Evolutionary conservation across 768 basidiomycete genomes (phyloP).

Genomic region (Boletellus ananiceps): DNA sequence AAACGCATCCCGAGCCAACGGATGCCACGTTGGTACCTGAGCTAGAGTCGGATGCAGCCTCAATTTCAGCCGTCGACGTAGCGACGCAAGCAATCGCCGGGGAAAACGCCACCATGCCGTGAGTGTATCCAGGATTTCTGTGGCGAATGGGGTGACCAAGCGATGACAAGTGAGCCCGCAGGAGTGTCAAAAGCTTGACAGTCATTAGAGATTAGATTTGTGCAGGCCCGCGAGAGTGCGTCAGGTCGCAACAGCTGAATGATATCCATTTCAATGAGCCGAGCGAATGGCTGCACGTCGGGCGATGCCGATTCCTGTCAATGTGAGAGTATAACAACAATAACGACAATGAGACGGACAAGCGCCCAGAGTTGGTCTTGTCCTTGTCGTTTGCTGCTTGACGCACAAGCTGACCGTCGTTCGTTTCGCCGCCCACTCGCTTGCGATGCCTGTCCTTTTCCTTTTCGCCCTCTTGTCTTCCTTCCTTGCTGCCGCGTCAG

Average conservation of each 20-base stretch:
- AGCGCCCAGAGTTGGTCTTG: not conserved
- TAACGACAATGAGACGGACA: not conserved
- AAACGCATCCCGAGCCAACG: not conserved
- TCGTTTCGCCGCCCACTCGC: constrained; percentile 15
- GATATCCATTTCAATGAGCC: no score
- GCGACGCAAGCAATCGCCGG: constrained; percentile 1
- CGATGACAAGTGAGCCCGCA: not conserved
- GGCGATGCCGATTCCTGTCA: no score
- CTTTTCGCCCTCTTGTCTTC: constrained; percentile 8
- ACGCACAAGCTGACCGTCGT: constrained; percentile 10
- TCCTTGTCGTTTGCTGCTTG: constrained; percentile 5
- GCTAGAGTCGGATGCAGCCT: not conserved
- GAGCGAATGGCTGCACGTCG: no score
- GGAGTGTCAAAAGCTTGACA: constrained; percentile 8
- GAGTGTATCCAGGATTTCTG: constrained; percentile 6
- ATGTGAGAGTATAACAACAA: not conserved
- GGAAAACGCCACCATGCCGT: constrained; percentile 16
- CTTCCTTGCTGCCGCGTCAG: constrained; percentile 5
- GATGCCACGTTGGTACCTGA: not conserved
- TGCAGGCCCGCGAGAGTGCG: not conserved
- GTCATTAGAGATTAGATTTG: not conserved
- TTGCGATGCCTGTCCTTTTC: constrained; percentile 15
- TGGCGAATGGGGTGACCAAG: constrained; percentile 3
- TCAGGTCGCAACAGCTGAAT: not conserved
- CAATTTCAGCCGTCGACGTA: constrained; percentile 2